Base-by-base conservation (phyloP, 2,329 filamentous ascomycete species). In the Conoideocrella luteorostrata region DNA sequence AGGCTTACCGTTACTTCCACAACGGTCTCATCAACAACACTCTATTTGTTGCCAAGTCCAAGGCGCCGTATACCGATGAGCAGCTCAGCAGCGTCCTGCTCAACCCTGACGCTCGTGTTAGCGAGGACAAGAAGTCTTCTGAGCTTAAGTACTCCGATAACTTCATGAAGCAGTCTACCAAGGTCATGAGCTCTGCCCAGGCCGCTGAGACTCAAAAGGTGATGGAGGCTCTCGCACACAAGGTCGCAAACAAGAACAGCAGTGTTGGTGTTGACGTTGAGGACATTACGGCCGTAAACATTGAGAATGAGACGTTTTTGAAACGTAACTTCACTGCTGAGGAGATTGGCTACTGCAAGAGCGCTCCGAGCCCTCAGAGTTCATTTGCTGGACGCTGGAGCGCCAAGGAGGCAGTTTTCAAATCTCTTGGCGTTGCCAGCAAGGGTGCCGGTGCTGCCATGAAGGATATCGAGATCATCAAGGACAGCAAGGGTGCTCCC, bases 361-460 rank as follows among this genome's bases (percentile, higher is more conserved):
- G 84, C 59, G 84, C 88, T 13, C 71, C 88, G 5, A 84, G 78
- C 60, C 86, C 89, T 1, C 88, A 88, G 61, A 87, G 90, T 52
- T 94, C 88, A 41, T 98, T 96, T 67, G 88, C 91, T 5, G 93
- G 93, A 39, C 82, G 89, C 54, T 98, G 93, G 93, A 91, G 85
- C 57, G 93, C 93, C 28, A 98, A 98, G 73, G 93, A 98, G 70
- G 93, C 93, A 22, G 90, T 98, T 1, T 98, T 98, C 77, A 98
- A 98, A 79, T 89, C 88, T 29, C 75, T 98, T 12, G 89, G 90
- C 53, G 90, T 97, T 11, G 70, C 77, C 55, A 85, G 90, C 66
- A 83, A 86, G 68, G 93, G 93, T 49, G 90, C 86, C 9, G 93
- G 94, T 52, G 91, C 93, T 47, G 76, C 88, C 13, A 67, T 98